These are phyloP conservation scores for Melaleuca alternifolia DNA, from an alignment of 345 rosid species.

Conservation along the genomic window DNA sequence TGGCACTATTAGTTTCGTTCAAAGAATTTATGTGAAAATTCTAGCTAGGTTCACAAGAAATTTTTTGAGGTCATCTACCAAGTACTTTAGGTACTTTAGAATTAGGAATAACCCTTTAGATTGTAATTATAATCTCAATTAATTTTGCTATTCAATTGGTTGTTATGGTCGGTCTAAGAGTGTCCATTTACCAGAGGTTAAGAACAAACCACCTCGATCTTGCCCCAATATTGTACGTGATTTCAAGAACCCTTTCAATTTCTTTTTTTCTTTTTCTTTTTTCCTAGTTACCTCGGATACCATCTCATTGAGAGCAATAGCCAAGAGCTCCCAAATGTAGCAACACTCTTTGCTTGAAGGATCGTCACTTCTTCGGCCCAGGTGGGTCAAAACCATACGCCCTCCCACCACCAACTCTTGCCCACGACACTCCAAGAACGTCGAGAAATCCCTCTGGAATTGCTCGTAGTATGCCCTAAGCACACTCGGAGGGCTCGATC, in stretches of 20 bases:
- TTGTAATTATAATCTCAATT: not conserved
- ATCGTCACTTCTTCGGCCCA: slow-evolving; percentile 18
- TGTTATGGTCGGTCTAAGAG: not conserved
- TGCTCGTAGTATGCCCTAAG: too few species aligned
- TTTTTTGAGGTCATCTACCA: not conserved
- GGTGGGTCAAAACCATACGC: slow-evolving; percentile 23
- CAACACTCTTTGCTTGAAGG: slow-evolving; percentile 7
- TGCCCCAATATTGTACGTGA: not conserved
- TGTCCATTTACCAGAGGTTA: not conserved
- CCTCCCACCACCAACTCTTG: too few species aligned
- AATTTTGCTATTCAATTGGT: not conserved
- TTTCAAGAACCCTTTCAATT: not conserved
- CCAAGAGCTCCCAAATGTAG: slow-evolving; percentile 7
- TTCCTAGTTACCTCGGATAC: slow-evolving; percentile 24
- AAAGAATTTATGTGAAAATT: not conserved
- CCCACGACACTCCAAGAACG: too few species aligned
- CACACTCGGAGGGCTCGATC: too few species aligned
- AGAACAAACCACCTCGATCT: not conserved
- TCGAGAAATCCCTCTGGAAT: too few species aligned
- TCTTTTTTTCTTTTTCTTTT: not conserved
- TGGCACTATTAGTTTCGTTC: not conserved
- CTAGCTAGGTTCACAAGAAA: not conserved
- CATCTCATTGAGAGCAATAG: slow-evolving; percentile 18
- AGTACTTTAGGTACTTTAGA: too few species aligned
- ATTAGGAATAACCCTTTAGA: not conserved